Evolutionary conservation across 257 asterid genomes (phyloP), one percentile per base, ranked within the genome.

Genomic region (Buddleja alternifolia): DNA sequence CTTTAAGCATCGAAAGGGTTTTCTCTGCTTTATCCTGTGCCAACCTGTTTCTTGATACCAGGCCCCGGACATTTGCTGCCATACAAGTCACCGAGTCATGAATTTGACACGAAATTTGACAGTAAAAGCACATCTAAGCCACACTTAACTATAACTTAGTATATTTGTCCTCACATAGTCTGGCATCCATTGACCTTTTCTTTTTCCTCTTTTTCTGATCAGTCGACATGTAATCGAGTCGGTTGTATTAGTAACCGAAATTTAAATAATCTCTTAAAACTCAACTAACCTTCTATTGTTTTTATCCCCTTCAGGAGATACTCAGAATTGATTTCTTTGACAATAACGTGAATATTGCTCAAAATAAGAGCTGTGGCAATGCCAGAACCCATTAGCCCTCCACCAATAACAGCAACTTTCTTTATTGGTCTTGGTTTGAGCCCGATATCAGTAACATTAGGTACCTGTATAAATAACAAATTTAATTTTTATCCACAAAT

Each of bases 361-460:
- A 94, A 75, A 74, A 94, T 68, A 53, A 94, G 84, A 44, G 97
- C 87, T 54, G 99, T 91, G 63, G 97, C 96, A 69, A 94, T 94
- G 74, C 98, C 99, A 64, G 99, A 89, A 76, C 99, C 99, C 98
- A 91, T 94, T 71, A 94, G 80, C 50, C 99, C 99, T 76, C 97
- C 99, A 72, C 99, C 99, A 69, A 94, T 91, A 14, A 94, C 80
- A 57, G 96, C 99, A 73, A 91, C 90, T 78, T 83, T 91, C 86
- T 78, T 86, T 44, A 92, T 68, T 45, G 82, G 76, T 80, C 91
- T 94, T 63, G 99, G 97, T 77, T 89, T 94, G 50, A 94, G 94
- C 66, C 99, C 99, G 78, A 84, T 63, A 65, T 94, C 97, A 70
- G 99, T 64, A 42, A 91, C 92, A 81, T 83, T 83, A 54, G 99